These are phyloP conservation scores for Hansfordia pulvinata DNA, from an alignment of 2,329 filamentous ascomycete species.

Conservation along the genomic window DNA sequence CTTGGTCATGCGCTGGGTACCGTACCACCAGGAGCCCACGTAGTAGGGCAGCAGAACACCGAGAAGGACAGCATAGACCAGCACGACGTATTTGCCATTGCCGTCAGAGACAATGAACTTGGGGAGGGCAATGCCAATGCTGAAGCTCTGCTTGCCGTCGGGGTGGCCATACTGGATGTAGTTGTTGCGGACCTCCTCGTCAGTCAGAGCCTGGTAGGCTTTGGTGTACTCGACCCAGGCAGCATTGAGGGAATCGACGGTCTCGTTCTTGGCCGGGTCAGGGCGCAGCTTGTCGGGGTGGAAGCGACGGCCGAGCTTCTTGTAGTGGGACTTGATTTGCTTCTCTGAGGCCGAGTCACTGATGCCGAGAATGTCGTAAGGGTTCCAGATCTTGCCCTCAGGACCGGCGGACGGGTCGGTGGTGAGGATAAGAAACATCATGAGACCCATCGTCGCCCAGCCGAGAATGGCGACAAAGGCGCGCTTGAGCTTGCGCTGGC, in stretches of 20 bases:
- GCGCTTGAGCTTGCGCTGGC: conserved; percentile 79
- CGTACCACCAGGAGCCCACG: conserved; percentile 98
- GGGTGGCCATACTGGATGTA: conserved; percentile 93
- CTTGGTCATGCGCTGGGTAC: conserved; percentile 82
- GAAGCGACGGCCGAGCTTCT: conserved; percentile 67
- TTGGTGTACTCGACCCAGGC: conserved; percentile 92
- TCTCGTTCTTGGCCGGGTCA: conserved; percentile 79
- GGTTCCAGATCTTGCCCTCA: conserved; percentile 90
- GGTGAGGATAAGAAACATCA: conserved; percentile 80
- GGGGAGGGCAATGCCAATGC: conserved; percentile 91
- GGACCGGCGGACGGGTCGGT: conserved; percentile 56
- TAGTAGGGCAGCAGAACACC: conserved; percentile 85
- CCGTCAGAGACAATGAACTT: conserved; percentile 87
- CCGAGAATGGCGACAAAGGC: conserved; percentile 62
- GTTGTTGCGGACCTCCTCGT: conserved; percentile 95
- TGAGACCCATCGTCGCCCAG: conserved; percentile 75
- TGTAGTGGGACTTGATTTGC: conserved; percentile 86
- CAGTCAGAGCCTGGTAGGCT: conserved; percentile 93
- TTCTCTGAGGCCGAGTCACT: conserved; percentile 78
- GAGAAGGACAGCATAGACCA: conserved; percentile 78
- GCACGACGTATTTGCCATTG: conserved; percentile 86
- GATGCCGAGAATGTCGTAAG: conserved; percentile 85
- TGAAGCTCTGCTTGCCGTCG: conserved; percentile 95
- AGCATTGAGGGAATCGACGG: conserved; percentile 68
- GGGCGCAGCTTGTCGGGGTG: conserved; percentile 90